Evolutionary conservation across 2,329 filamentous ascomycete species (phyloP).

Genomic region (Aspergillus pseudoviridinutans): DNA sequence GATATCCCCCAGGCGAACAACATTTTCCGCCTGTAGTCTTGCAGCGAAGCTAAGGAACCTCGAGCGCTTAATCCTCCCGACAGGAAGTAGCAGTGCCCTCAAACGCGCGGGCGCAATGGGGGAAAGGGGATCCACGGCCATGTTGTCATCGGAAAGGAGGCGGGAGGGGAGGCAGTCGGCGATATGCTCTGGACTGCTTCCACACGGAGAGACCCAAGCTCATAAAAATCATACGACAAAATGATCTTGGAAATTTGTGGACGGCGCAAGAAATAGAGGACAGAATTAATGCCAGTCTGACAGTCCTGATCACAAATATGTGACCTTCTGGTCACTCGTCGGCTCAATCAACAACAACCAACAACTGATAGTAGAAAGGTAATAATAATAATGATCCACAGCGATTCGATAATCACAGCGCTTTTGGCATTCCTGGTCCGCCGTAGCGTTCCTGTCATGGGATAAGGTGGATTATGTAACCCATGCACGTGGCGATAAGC

Average conservation of each 20-base stretch:
- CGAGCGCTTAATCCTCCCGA: slow-evolving; percentile 78
- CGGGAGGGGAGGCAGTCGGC: slow-evolving; percentile 28
- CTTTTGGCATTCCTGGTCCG: neutral
- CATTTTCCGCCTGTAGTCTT: slow-evolving; percentile 72
- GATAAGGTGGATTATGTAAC: neutral
- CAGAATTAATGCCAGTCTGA: neutral
- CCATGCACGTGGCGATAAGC: slow-evolving; percentile 15
- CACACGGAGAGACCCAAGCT: slow-evolving; percentile 18
- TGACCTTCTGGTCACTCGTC: neutral
- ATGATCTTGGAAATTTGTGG: neutral
- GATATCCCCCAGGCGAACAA: slow-evolving; percentile 80
- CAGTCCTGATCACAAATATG: neutral
- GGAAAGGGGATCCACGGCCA: slow-evolving; percentile 85
- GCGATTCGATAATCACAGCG: slow-evolving; percentile 2
- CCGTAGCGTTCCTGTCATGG: slow-evolving; percentile 1
- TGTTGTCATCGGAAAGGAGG: slow-evolving; percentile 52
- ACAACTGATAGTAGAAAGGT: neutral
- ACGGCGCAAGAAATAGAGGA: neutral
- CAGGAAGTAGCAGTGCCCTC: slow-evolving; percentile 78
- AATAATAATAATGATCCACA: neutral
- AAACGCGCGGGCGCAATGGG: slow-evolving; percentile 89
- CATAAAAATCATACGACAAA: slow-evolving; percentile 19
- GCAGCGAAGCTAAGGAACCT: slow-evolving; percentile 76
- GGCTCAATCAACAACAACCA: neutral
- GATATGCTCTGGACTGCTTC: slow-evolving; percentile 32